Conservation (phyloP, 257 asterid species). For the Nicotiana knightiana region DNA sequence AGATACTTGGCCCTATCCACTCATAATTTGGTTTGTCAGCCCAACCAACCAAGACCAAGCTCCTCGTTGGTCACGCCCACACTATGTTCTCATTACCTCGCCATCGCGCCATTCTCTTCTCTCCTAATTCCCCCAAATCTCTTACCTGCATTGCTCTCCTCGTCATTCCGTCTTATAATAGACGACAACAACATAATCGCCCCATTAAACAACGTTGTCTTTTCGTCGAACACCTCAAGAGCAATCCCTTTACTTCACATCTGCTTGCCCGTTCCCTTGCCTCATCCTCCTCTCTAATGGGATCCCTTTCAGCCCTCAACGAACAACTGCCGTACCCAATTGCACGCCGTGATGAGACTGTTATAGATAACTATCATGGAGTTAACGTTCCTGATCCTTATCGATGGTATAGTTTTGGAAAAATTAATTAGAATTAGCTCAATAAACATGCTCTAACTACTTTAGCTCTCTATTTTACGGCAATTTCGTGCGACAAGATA, state of each 20-base stretch:
- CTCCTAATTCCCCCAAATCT: not conserved
- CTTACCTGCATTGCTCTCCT: not conserved
- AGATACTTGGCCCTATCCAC: not conserved
- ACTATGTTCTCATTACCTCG: not conserved
- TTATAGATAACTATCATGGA: conserved; percentile 78
- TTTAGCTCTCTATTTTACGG: not conserved
- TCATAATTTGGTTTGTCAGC: not conserved
- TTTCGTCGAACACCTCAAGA: not conserved
- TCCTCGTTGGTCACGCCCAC: not conserved
- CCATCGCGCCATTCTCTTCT: not conserved
- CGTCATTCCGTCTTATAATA: not conserved
- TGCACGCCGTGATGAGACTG: conserved; percentile 76
- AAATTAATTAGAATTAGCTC: not conserved
- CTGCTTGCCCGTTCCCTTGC: not conserved
- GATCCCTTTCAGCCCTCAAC: conserved; percentile 38
- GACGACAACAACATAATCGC: not conserved
- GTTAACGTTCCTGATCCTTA: conserved; percentile 73
- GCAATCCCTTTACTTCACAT: not conserved
- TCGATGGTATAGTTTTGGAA: conserved; percentile 53
- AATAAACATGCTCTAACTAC: not conserved
- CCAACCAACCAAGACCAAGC: not conserved
- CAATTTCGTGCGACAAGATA: not conserved
- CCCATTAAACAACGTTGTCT: not conserved
- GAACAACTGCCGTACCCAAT: conserved; percentile 47
- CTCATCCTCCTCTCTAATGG: conserved; percentile 38